Percentiles rank a stretch among this genome's conserved stretches.
These are phyloP conservation scores for Jimgerdemannia flammicorona DNA, from an alignment of 192 early-diverging fungal species.

Conservation along the genomic window DNA sequence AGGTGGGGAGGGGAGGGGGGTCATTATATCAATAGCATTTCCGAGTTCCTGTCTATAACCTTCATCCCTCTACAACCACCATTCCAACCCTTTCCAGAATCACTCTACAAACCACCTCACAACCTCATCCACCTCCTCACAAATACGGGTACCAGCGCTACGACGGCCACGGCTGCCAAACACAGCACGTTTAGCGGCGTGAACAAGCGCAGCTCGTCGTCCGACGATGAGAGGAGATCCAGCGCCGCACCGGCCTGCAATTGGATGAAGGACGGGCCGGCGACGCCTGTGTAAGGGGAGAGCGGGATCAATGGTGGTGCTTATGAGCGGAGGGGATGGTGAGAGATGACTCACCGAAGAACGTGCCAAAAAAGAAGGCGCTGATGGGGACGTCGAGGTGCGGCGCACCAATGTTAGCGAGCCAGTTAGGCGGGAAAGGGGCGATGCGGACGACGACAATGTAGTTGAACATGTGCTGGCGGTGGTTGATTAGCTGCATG, in stretches of 20 bases:
- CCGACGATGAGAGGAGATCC: slow-evolving; percentile 36
- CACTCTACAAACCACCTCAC: no score
- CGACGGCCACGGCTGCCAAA: slow-evolving; percentile 36
- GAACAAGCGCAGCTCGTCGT: slow-evolving; percentile 41
- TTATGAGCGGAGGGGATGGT: background rate
- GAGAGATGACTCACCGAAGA: slow-evolving; percentile 32
- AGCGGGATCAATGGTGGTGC: background rate
- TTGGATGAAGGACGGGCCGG: slow-evolving; percentile 47
- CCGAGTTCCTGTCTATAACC: no score
- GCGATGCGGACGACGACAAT: slow-evolving; percentile 51
- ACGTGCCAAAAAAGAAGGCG: slow-evolving; percentile 51
- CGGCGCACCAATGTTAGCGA: slow-evolving; percentile 53
- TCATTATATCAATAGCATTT: no score
- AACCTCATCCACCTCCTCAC: slow-evolving; percentile 22
- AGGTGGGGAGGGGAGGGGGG: no score
- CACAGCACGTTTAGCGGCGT: slow-evolving; percentile 43
- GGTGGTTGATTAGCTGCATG: slow-evolving; percentile 35
- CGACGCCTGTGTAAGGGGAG: slow-evolving; percentile 25
- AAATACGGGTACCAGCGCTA: slow-evolving; percentile 44
- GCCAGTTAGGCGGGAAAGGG: slow-evolving; percentile 60
- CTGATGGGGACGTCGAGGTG: slow-evolving; percentile 48
- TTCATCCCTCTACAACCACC: no score
- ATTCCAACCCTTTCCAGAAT: background rate
- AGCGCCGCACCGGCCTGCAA: slow-evolving; percentile 54
- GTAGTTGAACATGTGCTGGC: slow-evolving; percentile 54